These are phyloP conservation scores for Neurospora tetrasperma DNA, from an alignment of 495 filamentous ascomycete genomes.

Conservation along the genomic window DNA sequence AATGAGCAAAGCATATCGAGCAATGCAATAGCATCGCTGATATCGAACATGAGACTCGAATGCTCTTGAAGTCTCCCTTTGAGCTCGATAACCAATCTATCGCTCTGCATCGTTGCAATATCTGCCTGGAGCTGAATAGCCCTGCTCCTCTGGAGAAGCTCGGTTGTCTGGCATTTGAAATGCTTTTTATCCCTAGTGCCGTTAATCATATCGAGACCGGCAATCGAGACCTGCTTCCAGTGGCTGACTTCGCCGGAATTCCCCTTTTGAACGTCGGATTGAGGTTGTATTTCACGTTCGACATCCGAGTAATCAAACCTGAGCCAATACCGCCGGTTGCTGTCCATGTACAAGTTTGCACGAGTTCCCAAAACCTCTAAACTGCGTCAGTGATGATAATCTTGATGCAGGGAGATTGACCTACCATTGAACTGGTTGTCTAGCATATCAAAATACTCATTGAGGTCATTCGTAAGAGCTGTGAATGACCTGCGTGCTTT, in stretches of 20 bases:
- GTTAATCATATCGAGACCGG: conserved; percentile 49
- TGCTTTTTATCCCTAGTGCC: conserved; percentile 56
- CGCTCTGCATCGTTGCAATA: conserved; percentile 67
- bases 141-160: conserved; percentile 61
- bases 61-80: conserved; percentile 55
- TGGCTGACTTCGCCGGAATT: background rate
- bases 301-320: conserved; percentile 54
- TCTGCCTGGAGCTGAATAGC: conserved; percentile 55
- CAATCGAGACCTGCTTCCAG: conserved; percentile 5
- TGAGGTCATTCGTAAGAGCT: conserved; percentile 67
- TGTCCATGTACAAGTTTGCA: conserved; percentile 62
- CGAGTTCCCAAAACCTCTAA: conserved; percentile 7
- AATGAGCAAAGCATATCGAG: conserved; percentile 88
- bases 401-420: conserved; percentile 35
- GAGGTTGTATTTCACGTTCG: conserved; percentile 55
- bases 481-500: conserved; percentile 81
- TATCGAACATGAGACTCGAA: conserved; percentile 59
- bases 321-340: conserved; percentile 69
- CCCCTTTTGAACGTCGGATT: background rate
- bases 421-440: conserved; percentile 33
- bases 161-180: conserved; percentile 78
- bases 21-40: conserved; percentile 79
- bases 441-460: conserved; percentile 56
- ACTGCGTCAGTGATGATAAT: background rate
- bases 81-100: conserved; percentile 58